Conservation (phyloP, 495 filamentous ascomycete genomes). For the Podospora tetraspora region DNA sequence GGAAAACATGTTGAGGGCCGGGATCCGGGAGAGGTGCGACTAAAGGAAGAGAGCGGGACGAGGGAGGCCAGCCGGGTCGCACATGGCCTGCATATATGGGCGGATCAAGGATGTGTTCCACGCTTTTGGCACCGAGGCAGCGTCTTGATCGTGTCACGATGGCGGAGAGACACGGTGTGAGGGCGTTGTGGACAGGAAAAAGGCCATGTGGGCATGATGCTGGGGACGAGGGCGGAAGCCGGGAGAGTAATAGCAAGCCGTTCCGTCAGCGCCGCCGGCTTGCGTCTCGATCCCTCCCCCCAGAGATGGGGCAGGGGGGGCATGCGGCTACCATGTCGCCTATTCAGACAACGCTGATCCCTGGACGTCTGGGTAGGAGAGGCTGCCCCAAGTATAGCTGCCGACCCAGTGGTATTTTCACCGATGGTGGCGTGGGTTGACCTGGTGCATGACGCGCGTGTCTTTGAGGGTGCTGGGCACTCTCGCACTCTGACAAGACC, state of each 20-base stretch:
- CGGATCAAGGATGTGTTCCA: background rate
- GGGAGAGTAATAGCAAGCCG: background rate
- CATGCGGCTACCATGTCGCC: background rate
- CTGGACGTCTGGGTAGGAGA: background rate
- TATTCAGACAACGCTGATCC: background rate
- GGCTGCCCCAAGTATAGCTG: background rate
- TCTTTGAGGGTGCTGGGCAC: background rate
- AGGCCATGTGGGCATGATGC: background rate
- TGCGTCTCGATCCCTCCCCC: background rate
- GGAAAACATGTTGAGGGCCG: conserved; percentile 36
- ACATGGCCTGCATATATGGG: conserved; percentile 6
- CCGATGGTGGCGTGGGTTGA: background rate
- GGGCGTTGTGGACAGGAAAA: background rate
- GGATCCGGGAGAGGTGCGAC: conserved; percentile 1
- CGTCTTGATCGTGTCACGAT: background rate
- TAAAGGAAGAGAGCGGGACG: conserved; percentile 8
- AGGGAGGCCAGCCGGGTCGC: background rate
- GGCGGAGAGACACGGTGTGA: background rate
- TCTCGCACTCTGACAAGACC: background rate
- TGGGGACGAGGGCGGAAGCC: background rate
- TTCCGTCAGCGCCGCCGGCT: background rate
- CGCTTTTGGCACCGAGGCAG: background rate
- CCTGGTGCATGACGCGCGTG: background rate
- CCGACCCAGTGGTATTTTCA: background rate
- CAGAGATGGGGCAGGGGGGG: background rate